Evolutionary conservation across 2,329 filamentous ascomycete genomes (phyloP), one percentile per base, ranked within the genome.

Genomic region (Aureobasidium sp.): DNA sequence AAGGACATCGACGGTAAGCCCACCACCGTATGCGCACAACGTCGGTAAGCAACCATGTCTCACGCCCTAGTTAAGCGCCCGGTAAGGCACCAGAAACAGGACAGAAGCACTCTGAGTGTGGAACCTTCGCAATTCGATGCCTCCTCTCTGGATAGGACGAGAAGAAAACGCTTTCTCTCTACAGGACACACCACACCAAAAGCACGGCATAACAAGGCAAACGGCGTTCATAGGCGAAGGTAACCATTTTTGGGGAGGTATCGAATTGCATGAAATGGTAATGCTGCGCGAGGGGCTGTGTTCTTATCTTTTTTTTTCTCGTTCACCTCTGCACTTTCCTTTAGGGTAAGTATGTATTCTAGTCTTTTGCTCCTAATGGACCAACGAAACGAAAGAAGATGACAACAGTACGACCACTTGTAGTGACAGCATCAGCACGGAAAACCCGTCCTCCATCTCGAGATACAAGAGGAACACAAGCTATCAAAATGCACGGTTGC

Each of bases 21-120:
- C 57, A 37, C 39, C 57, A 60, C 39, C 57, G 51, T 29, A 42
- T 51, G 45, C 57, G 47, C 57, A 60, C 16, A 29, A 34, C 37
- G 30, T 60, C 47, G 57, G 57, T 60, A 60, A 60, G 57, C 57
- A 45, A 58, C 42, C 44, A 41, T 59, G 57, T 60, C 57, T 60
- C 57, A 60, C 57, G 39, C 45, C 57, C 25, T 47, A 60, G 47
- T 51, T 36, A 60, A 60, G 57, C 57, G 27, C 27, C 37, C 57
- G 57, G 57, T 60, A 60, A 60, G 57, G 57, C 57, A 51, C 34
- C 47, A 45, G 30, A 48, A 37, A 58, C 39, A 45, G 44, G 36
- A 29, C 32, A 37, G 36, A 51, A 49, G 21, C 55, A 59, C 55
- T 59, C 21, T 27, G 21, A 49, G 42, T 34, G 42, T 34, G 37